Evolutionary conservation across 2,329 filamentous ascomycete species (phyloP), one percentile per base, ranked within the genome.

Genomic region (Stachybotrys chartarum): DNA sequence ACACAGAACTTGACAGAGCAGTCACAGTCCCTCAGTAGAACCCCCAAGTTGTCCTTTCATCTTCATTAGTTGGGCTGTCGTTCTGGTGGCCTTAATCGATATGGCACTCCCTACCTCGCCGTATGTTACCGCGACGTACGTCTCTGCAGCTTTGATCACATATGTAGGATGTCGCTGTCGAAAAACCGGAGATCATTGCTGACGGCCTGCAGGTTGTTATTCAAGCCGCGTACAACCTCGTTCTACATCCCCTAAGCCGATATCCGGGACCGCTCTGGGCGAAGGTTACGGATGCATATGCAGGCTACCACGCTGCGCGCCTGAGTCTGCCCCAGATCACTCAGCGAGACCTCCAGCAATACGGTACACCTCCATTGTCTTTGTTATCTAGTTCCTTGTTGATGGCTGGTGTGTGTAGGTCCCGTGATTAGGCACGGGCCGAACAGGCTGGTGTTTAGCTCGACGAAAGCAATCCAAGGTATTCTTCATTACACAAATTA

Each of bases 211-310:
- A 42, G n/a, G 14, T 52, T 16, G 35, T 18, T 16, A 18, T 11
- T n/a, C 10, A 10, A 11, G 31, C 18, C 17, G 7, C 6, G 7
- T 52, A 52, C 35, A 42, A 44, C n/a, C 6, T 52, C 11, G n/a
- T 44, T 6, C 24, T 52, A 7, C 50, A 52, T 52, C 50, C 50
- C 1, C 24, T 52, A 16, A 42, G 50, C 7, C 32, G 39, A 17
- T 52, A 52, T 44, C 50, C 50, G 44, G 50, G 50, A 3, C 50
- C 50, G n/a, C 44, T 52, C 32, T 44, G 14, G 32, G 50, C 50
- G 10, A 52, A 30, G 16, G 24, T 52, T 17, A 52, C 50, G 1
- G 50, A 52, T 18, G 32, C 35, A 7, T 52, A 52, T 18, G 50
- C 5, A 8, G 50, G 50, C 12, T 52, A 14, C 10, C 35, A 42